Evolutionary conservation across 2,329 filamentous ascomycete species (phyloP).

Genomic region (Monosporascus sp.): DNA sequence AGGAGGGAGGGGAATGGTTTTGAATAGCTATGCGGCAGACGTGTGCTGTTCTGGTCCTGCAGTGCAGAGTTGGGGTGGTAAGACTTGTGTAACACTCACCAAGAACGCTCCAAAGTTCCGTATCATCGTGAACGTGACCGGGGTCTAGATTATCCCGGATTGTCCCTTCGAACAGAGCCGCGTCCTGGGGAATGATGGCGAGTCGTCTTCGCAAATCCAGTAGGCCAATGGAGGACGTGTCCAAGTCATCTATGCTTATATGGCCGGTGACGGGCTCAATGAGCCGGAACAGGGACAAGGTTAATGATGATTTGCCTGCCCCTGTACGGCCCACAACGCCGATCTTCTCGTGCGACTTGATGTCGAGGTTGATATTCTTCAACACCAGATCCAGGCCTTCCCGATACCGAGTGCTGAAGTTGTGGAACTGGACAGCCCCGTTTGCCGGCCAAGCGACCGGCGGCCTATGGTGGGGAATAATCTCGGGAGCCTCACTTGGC

Average conservation of each 20-base stretch:
- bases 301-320: constrained; percentile 92
- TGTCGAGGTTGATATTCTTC: constrained; percentile 85
- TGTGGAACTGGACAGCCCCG: constrained; percentile 83
- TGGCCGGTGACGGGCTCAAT: constrained; percentile 81
- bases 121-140: constrained; percentile 91
- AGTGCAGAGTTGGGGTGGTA: constrained; percentile 11
- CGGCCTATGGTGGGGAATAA: constrained; percentile 81
- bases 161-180: constrained; percentile 88
- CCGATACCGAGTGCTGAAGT: constrained; percentile 92
- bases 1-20: constrained; percentile 12
- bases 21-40: constrained; percentile 10
- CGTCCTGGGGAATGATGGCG: constrained; percentile 97
- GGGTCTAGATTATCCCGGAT: constrained; percentile 95
- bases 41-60: constrained; percentile 18
- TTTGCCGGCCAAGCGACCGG: constrained; percentile 87
- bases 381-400: constrained; percentile 85
- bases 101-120: constrained; percentile 91
- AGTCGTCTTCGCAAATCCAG: constrained; percentile 82
- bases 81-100: constrained; percentile 51
- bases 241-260: constrained; percentile 83
- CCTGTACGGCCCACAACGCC: constrained; percentile 95
- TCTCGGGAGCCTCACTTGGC: constrained; percentile 89
- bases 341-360: constrained; percentile 96
- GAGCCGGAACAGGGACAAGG: constrained; percentile 87
- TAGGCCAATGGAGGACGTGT: constrained; percentile 86